Evolutionary conservation across 441 rosid species (phyloP).

Genomic region (Pelargonium fulgidum): DNA sequence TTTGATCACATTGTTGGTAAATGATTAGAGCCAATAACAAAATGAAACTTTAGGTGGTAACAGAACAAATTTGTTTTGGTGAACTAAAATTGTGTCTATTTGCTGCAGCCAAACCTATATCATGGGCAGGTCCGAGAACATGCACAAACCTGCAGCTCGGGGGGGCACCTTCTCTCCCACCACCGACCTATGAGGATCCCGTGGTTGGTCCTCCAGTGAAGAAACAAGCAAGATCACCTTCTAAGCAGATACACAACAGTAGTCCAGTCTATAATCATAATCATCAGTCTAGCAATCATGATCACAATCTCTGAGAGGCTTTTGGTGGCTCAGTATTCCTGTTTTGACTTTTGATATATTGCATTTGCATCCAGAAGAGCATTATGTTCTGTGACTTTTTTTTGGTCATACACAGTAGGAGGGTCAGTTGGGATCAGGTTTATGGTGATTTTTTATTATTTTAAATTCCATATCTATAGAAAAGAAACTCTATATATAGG

Average conservation of each 20-base stretch:
- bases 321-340: not conserved
- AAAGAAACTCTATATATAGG: not conserved
- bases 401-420: not conserved
- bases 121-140: conserved; percentile 46
- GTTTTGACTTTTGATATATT: not conserved
- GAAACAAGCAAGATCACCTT: conserved; percentile 23
- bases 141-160: conserved; percentile 38
- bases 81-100: conserved; percentile 13
- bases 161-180: conserved; percentile 25
- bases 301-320: conserved; percentile 17
- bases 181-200: conserved; percentile 26
- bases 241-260: conserved; percentile 22
- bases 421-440: not conserved
- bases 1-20: not conserved
- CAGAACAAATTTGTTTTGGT: not conserved
- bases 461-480: too few relatives aligned
- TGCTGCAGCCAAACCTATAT: conserved; percentile 44
- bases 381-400: not conserved
- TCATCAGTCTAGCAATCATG: conserved; percentile 14
- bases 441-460: too few relatives aligned
- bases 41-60: not conserved
- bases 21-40: not conserved
- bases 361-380: not conserved
- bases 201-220: conserved; percentile 25
- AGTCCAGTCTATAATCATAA: conserved; percentile 7